Evolutionary conservation across 2,329 filamentous ascomycete genomes (phyloP).

Genomic region (Trichoderma guizhouense): DNA sequence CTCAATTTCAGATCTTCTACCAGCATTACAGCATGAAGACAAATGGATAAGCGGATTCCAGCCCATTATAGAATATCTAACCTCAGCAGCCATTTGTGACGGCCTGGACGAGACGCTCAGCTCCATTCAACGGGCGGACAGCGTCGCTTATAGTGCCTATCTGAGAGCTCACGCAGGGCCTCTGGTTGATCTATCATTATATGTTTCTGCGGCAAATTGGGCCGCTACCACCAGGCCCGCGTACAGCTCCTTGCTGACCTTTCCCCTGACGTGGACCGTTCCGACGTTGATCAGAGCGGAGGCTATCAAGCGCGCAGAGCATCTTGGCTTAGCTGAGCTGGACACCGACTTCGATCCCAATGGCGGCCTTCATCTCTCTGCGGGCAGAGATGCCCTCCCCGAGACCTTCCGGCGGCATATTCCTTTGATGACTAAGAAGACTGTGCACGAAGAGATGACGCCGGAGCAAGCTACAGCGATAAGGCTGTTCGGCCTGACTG

Average conservation of each 20-base stretch:
- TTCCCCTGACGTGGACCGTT: constrained; percentile 84
- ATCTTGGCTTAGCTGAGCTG: constrained; percentile 65
- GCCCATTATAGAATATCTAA: constrained; percentile 58
- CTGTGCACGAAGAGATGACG: constrained; percentile 59
- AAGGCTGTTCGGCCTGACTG: constrained; percentile 68
- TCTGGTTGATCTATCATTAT: constrained; percentile 82
- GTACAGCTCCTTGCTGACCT: constrained; percentile 75
- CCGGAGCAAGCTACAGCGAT: constrained; percentile 73
- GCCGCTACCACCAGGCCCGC: constrained; percentile 70
- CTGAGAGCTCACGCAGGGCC: constrained; percentile 71
- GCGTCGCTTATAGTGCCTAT: constrained; percentile 60
- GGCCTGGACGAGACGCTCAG: constrained; percentile 41
- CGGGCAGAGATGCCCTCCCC: constrained; percentile 38
- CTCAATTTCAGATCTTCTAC: constrained; percentile 46
- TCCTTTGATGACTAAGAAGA: constrained; percentile 45
- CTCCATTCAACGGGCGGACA: constrained; percentile 43
- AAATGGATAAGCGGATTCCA: constrained; percentile 59
- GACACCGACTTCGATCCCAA: constrained; percentile 55
- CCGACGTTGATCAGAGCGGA: constrained; percentile 69
- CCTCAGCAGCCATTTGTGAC: constrained; percentile 32
- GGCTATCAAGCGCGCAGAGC: constrained; percentile 66
- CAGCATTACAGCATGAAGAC: constrained; percentile 50
- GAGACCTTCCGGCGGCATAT: constrained; percentile 40
- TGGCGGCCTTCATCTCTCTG: constrained; percentile 35
- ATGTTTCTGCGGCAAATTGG: constrained; percentile 89